Evolutionary conservation across 2,329 filamentous ascomycete genomes (phyloP).

Genomic region (Monosporascus cannonballus): DNA sequence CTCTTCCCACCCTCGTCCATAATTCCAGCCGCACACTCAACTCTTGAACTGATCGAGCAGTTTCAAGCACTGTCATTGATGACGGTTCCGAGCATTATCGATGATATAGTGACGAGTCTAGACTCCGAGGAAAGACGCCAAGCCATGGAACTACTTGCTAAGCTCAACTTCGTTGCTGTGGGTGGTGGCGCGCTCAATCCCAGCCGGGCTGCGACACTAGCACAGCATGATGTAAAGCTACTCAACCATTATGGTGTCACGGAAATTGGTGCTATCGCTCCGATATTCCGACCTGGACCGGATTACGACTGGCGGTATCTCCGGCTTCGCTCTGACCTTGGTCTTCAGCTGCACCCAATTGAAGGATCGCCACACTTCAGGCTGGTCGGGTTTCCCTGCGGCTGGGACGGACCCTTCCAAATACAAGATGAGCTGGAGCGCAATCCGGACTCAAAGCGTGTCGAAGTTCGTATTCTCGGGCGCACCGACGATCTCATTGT

Average conservation of each 20-base stretch:
- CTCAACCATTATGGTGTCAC: slow-evolving; percentile 31
- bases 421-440: slow-evolving; percentile 27
- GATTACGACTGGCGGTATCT: slow-evolving; percentile 28
- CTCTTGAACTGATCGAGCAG: slow-evolving; percentile 16
- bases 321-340: slow-evolving; percentile 25
- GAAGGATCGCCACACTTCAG: slow-evolving; percentile 14
- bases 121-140: slow-evolving; percentile 1
- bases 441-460: slow-evolving; percentile 12
- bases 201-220: slow-evolving; percentile 17
- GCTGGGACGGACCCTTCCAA: slow-evolving; percentile 20
- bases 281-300: slow-evolving; percentile 23
- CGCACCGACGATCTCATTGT: slow-evolving; percentile 24
- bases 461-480: slow-evolving; percentile 24
- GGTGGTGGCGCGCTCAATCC: slow-evolving; percentile 26
- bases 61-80: slow-evolving; percentile 21
- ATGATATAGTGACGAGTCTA: slow-evolving; percentile 21
- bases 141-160: slow-evolving; percentile 9
- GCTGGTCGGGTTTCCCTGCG: slow-evolving; percentile 23
- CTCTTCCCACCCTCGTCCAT: slow-evolving; percentile 21
- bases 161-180: slow-evolving; percentile 25
- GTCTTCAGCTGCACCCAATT: slow-evolving; percentile 18
- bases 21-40: slow-evolving; percentile 19
- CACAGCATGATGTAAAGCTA: slow-evolving; percentile 18
- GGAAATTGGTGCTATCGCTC: slow-evolving; percentile 28
- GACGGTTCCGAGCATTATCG: slow-evolving; percentile 29